Base-by-base conservation (phyloP, 352 stramenopile genomes). In the Pythium folliculosum region DNA sequence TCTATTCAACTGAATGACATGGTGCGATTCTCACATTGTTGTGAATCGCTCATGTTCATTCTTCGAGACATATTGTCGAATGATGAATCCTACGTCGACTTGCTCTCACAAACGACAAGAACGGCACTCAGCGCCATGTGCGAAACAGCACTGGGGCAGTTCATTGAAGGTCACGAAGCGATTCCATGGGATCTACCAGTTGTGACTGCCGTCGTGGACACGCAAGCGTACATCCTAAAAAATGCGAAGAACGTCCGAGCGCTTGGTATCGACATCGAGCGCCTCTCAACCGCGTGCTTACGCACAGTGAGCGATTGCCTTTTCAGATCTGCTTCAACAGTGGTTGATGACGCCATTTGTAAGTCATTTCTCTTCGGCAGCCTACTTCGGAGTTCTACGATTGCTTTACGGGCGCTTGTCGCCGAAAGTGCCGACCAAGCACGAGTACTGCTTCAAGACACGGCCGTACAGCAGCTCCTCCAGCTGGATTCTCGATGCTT, bases 281-380 rank as follows among this genome's bases (percentile, higher is more conserved):
- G 49, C 9, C 25, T 55, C 22, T 5, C 21, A 1, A 49, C 2
- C 2, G 52, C 32, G 5, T 61, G 43, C 17, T n/a, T 57, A 14
- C 40, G 17, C n/a, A 44, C 62, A 9, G n/a, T 69, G 5, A 21
- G 22, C 30, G 53, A 69, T 1, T 69, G 62, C 19, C 3, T 60
- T 8, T 60, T 52, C 21, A 17, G 8, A 32, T 62, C 62, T 4
- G 27, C 44, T 7, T 14, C 13, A 23, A 27, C 27, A 2, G 10
- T 6, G 14, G 51, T n/a, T 2, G n/a, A 61, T 14, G 14, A 25
- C 9, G 49, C 43, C n/a, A 35, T 62, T 3, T 58, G 45, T 22
- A 9, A 54, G 53, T 56, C 62, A 10, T 21, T 57, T 13, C 22
- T 63, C 0, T 69, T 69, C 19, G 30, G n/a, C 2, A 45, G 21